Conservation (phyloP, 1,284 basidiomycete species). For the Kwoniella shivajii region DNA sequence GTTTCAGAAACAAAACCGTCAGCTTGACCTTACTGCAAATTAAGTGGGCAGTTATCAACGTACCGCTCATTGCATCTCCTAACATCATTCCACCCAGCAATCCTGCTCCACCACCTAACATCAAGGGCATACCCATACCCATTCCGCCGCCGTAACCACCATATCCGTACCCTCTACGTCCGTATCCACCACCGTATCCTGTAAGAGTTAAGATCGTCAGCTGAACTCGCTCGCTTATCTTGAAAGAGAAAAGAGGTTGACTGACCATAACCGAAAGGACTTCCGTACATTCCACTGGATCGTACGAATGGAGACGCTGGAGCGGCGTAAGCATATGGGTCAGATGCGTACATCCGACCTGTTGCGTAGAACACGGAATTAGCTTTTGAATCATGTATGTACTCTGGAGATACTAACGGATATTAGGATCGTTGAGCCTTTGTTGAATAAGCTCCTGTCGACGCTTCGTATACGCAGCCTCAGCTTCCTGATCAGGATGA, state of each 20-base stretch:
- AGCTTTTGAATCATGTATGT: background rate
- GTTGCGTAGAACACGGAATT: background rate
- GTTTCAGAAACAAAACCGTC: too few relatives aligned
- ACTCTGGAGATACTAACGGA: slow-evolving; percentile 21
- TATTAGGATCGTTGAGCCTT: slow-evolving; percentile 36
- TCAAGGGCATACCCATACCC: slow-evolving; percentile 31
- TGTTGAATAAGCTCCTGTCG: slow-evolving; percentile 39
- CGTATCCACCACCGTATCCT: slow-evolving; percentile 33
- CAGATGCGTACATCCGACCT: slow-evolving; percentile 28
- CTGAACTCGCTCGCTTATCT: too few relatives aligned
- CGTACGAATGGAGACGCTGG: slow-evolving; percentile 34
- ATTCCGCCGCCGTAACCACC: slow-evolving; percentile 21
- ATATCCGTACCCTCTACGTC: slow-evolving; percentile 19
- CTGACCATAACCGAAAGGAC: slow-evolving; percentile 41
- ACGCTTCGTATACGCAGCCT: slow-evolving; percentile 35
- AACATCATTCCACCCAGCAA: slow-evolving; percentile 38
- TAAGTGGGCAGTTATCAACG: too few relatives aligned
- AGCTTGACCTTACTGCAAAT: too few relatives aligned
- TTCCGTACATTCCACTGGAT: slow-evolving; percentile 23
- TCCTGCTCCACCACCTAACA: slow-evolving; percentile 32
- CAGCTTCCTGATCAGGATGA: slow-evolving; percentile 35
- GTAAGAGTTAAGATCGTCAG: background rate
- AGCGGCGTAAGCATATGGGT: slow-evolving; percentile 38
- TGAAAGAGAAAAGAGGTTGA: background rate
- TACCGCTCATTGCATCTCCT: slow-evolving; percentile 21